A percentile compares a stretch with the other conserved stretches of the same genome.
These are phyloP conservation scores for Fusarium sp. DNA, from an alignment of 2,329 filamentous ascomycete species.

Conservation along the genomic window DNA sequence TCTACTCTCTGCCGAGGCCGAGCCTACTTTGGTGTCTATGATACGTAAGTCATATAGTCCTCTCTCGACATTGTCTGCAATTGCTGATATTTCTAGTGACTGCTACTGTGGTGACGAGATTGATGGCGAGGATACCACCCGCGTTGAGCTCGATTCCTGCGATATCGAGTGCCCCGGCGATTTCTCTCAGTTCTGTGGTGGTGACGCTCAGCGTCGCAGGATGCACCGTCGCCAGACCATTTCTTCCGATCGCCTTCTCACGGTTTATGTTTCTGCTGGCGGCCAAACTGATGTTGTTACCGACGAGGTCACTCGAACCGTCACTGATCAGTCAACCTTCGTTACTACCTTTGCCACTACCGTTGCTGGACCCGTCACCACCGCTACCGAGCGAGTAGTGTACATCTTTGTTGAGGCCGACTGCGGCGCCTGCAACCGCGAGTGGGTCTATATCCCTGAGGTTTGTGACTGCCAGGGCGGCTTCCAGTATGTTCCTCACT, in stretches of 20 bases:
- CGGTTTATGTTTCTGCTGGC: slow-evolving; percentile 28
- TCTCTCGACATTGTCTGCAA: rapidly evolving
- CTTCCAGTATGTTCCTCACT: slow-evolving; percentile 26
- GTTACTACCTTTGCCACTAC: slow-evolving; percentile 32
- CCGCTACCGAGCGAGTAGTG: slow-evolving; percentile 12
- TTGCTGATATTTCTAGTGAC: background rate
- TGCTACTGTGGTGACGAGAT: slow-evolving; percentile 40
- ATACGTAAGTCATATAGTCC: slow-evolving; percentile 15
- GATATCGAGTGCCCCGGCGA: slow-evolving; percentile 37
- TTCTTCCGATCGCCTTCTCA: slow-evolving; percentile 32
- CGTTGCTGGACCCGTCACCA: slow-evolving; percentile 12
- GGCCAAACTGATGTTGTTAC: background rate
- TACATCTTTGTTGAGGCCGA: slow-evolving; percentile 32
- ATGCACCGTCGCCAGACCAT: slow-evolving; percentile 31
- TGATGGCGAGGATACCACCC: background rate
- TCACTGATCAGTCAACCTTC: slow-evolving; percentile 25
- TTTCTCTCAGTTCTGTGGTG: slow-evolving; percentile 33
- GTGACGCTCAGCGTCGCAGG: slow-evolving; percentile 19
- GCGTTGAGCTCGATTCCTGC: slow-evolving; percentile 8
- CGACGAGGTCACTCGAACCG: slow-evolving; percentile 9
- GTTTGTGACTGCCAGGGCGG: slow-evolving; percentile 34
- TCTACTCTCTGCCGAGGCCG: slow-evolving; percentile 35
- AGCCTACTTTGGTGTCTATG: slow-evolving; percentile 41
- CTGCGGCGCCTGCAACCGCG: slow-evolving; percentile 22
- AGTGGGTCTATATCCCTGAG: slow-evolving; percentile 31